Conservation (phyloP, 352 stramenopile species). For the Phytophthora idaei region DNA sequence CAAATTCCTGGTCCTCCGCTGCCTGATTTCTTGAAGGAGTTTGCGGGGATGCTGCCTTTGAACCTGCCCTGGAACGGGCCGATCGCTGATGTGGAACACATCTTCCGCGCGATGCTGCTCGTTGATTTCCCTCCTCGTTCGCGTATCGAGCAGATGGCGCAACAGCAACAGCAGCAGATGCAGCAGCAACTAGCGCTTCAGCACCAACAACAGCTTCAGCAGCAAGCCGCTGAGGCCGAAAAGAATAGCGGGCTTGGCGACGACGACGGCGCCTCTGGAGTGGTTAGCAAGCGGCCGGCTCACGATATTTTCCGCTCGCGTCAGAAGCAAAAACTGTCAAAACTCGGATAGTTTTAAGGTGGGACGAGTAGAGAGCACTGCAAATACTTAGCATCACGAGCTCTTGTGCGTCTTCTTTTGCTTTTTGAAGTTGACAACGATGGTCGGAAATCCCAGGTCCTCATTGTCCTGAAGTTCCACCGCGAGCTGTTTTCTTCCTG, state of each 20-base stretch:
- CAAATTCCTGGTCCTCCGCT: constrained; percentile 76
- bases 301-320: constrained; percentile 88
- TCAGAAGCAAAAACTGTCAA: constrained; percentile 87
- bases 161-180: constrained; percentile 72
- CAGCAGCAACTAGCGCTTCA: constrained; percentile 58
- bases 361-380: constrained; percentile 15
- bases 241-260: constrained; percentile 47
- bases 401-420: constrained; percentile 46
- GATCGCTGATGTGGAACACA: constrained; percentile 86
- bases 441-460: constrained; percentile 41
- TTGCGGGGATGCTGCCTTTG: constrained; percentile 80
- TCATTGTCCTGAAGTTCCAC: constrained; percentile 41
- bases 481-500: constrained; percentile 17
- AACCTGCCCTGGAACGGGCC: constrained; percentile 87
- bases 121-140: constrained; percentile 80
- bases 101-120: constrained; percentile 83
- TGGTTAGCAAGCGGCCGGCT: constrained; percentile 82
- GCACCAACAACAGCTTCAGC: constrained; percentile 58
- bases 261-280: constrained; percentile 49
- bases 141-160: constrained; percentile 72
- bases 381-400: constrained; percentile 17
- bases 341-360: constrained; percentile 52
- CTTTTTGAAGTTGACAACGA: constrained; percentile 50
- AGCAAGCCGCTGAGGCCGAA: constrained; percentile 58
- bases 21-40: constrained; percentile 87